Evolutionary conservation across 768 basidiomycete genomes (phyloP).

Genomic region (Mycena leptocephala): DNA sequence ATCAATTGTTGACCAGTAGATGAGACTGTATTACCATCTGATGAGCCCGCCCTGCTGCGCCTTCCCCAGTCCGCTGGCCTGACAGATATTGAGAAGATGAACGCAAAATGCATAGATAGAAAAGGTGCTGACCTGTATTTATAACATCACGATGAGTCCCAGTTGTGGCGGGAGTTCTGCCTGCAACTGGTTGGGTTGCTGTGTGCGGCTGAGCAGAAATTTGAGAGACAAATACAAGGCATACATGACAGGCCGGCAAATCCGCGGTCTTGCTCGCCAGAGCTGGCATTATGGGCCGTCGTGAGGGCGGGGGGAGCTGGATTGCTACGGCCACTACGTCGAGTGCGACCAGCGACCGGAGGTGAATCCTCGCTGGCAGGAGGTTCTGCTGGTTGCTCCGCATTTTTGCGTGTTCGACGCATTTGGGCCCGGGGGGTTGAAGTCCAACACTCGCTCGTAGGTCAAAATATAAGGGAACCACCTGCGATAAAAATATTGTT

Average conservation of each 20-base stretch:
- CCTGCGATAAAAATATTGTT: not conserved
- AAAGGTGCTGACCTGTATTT: not conserved
- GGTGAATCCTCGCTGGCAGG: not conserved
- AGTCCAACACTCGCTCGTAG: slow-evolving; percentile 1
- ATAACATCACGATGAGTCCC: not conserved
- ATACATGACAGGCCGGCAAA: not conserved
- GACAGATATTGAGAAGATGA: not conserved
- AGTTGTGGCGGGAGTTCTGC: not conserved
- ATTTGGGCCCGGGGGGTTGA: slow-evolving; percentile 5
- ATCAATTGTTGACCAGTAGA: slow-evolving; percentile 10
- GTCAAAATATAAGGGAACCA: slow-evolving; percentile 11
- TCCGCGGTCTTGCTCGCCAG: not conserved
- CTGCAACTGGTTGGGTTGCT: not conserved
- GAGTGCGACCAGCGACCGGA: not conserved
- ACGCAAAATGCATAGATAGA: not conserved
- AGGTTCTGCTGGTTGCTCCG: not conserved
- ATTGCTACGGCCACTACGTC: not conserved
- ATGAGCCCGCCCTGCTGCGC: not conserved
- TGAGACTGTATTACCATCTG: slow-evolving; percentile 8
- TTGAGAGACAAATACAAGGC: not conserved
- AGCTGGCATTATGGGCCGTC: not conserved
- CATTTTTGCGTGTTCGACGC: not conserved
- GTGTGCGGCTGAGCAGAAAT: not conserved
- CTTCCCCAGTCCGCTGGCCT: not conserved
- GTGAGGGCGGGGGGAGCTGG: not conserved